Evolutionary conservation across 371 early-diverging fungal genomes (phyloP), one percentile per base, ranked within the genome.

Genomic region (Nematocida sp.): DNA sequence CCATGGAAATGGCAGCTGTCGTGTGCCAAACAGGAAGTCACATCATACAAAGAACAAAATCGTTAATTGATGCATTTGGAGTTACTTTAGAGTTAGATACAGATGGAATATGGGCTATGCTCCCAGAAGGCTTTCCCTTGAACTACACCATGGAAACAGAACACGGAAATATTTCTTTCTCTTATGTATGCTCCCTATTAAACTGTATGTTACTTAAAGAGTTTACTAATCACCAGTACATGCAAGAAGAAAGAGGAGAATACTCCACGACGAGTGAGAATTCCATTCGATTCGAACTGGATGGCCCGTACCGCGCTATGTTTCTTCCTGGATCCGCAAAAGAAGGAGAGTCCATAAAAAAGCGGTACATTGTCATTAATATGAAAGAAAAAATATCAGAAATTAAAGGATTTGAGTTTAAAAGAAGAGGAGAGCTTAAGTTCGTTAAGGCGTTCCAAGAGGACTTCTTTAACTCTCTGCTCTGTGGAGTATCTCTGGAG

Each of bases 271-370:
- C 85, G 51, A 87, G 87, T 56, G 94, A 95, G 69, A 99, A 97
- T 86, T 89, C 90, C 82, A 97, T 97, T 61, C 92, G 93, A 77
- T 97, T 97, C 79, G 97, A 97, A 84, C 93, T 97, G 47, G 97
- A 99, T 81, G 99, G 98, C 3, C 99, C 99, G 11, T 99, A 97
- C 82, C 89, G 90, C 33, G 96, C 95, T 26, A 97, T 99, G 97
- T 90, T 97, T 59, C 81, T 99, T 55, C 99, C 99, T 9, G 86
- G 95, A 2, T 93, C 95, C 38, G 92, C 90, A 32, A 93, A 93
- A 78, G 95, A 92, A 80, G 94, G 94, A 81, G 94, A 92, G 82
- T 83, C 93, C 39, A 85, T 97, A 50, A 99, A 97, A 81, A 97
- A 97, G 84, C 88, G 96, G 13, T 97, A 99, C 82, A 95, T 95